Conservation (phyloP, 192 early-diverging fungal genomes). For the Backusella mclennaniae region DNA sequence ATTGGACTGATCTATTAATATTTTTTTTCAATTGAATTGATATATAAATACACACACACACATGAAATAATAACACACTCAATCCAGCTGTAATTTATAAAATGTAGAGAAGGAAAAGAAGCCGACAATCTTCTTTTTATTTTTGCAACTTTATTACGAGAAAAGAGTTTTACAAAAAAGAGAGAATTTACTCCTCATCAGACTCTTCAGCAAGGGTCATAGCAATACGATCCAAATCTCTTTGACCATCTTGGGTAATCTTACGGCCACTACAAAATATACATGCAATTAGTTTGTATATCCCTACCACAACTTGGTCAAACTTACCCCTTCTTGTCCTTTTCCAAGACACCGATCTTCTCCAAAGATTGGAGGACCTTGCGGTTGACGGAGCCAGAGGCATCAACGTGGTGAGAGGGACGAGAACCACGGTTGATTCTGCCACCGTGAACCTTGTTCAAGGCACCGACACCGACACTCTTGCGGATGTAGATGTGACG, state of each 20-base stretch:
- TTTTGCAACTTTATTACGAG: neutral
- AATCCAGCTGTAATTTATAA: neutral
- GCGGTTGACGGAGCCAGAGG: slow-evolving; percentile 89
- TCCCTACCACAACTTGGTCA: neutral
- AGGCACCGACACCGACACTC: slow-evolving; percentile 91
- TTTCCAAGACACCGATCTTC: slow-evolving; percentile 97
- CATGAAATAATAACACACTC: neutral
- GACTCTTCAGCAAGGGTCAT: slow-evolving; percentile 39
- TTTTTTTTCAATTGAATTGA: neutral
- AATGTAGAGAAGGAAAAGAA: neutral
- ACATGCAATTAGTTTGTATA: neutral
- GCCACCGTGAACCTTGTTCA: slow-evolving; percentile 94
- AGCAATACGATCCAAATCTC: slow-evolving; percentile 98
- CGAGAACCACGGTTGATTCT: slow-evolving; percentile 88
- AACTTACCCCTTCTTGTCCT: slow-evolving; percentile 77
- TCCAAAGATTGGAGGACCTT: slow-evolving; percentile 98
- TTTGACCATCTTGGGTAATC: slow-evolving; percentile 95
- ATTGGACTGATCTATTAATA: neutral
- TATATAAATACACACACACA: neutral
- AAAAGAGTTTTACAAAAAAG: neutral
- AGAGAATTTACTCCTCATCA: slow-evolving; percentile 32
- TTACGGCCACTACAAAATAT: slow-evolving; percentile 73
- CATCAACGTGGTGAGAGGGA: slow-evolving; percentile 85
- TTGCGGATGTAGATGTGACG: slow-evolving; percentile 98
- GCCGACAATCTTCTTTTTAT: neutral